Conservation (phyloP, 83 land plant genomes). For the Picea engelmannii region DNA sequence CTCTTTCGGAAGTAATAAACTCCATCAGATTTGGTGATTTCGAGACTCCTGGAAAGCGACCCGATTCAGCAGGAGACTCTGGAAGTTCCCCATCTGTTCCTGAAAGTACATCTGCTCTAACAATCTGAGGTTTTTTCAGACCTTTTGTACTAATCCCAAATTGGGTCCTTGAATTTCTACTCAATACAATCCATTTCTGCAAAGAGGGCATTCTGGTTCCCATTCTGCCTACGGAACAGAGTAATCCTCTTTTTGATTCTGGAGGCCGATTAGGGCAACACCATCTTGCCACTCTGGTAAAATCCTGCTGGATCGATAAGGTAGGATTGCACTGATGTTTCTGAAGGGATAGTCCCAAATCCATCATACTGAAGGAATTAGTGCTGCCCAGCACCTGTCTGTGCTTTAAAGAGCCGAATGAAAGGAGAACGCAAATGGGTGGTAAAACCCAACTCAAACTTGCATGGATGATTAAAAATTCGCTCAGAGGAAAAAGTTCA, state of each 20-base stretch:
- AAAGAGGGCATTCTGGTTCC: neutral
- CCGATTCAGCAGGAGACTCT: neutral
- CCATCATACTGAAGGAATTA: neutral
- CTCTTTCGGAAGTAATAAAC: constrained; percentile 78
- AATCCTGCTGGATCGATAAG: neutral
- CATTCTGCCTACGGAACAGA: neutral
- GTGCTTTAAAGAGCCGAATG: neutral
- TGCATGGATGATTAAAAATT: neutral
- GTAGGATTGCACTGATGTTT: constrained; percentile 3
- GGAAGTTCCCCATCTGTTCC: neutral
- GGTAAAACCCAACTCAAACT: neutral
- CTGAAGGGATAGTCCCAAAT: neutral
- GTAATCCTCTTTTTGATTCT: neutral
- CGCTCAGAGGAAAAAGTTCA: neutral
- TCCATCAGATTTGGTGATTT: constrained; percentile 32
- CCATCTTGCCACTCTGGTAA: neutral
- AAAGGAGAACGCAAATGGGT: neutral
- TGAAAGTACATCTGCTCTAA: neutral
- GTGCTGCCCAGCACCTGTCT: neutral
- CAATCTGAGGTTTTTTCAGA: neutral
- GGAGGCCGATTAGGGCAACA: neutral
- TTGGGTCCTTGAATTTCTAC: neutral
- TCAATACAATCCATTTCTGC: constrained; percentile 4
- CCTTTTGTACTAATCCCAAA: neutral
- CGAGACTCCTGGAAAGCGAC: neutral